Conservation (phyloP, 148 eudicot species). For the Silene uniflora region DNA sequence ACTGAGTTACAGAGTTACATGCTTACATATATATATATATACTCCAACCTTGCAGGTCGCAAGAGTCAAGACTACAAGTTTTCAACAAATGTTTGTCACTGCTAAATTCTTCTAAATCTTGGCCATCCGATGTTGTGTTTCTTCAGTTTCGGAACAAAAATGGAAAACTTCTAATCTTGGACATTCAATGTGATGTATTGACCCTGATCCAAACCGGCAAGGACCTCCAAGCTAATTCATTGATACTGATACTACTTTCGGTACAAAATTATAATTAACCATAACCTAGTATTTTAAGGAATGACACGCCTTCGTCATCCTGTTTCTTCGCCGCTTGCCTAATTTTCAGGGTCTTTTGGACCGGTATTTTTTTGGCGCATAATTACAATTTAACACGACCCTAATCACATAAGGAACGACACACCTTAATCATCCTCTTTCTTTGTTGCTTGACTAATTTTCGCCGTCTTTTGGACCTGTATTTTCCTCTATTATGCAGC, state of each 20-base stretch:
- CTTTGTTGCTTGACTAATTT: constrained; percentile 28
- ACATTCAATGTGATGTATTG: not conserved
- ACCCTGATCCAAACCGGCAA: not conserved
- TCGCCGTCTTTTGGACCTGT: constrained; percentile 35
- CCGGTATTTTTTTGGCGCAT: constrained; percentile 18
- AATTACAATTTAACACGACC: not conserved
- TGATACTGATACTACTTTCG: not conserved
- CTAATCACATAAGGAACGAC: not conserved
- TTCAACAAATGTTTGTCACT: too few relatives aligned
- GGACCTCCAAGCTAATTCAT: not conserved
- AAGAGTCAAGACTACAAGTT: too few relatives aligned
- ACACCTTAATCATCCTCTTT: constrained; percentile 45
- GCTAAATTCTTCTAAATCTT: too few relatives aligned
- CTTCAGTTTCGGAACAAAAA: too few relatives aligned
- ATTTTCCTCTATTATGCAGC: constrained; percentile 36
- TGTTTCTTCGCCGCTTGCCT: constrained; percentile 26
- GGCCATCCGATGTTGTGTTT: too few relatives aligned
- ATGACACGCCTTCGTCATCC: constrained; percentile 42
- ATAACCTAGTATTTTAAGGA: not conserved
- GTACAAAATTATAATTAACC: not conserved
- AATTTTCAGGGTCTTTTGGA: constrained; percentile 35
- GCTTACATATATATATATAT: too few relatives aligned
- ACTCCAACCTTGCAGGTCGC: too few relatives aligned
- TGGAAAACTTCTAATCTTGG: not conserved
- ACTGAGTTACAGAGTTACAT: too few relatives aligned